phyloP scores from a whole-genome alignment of 2,329 filamentous ascomycete species.

The Mariannaea elegans region DNA sequence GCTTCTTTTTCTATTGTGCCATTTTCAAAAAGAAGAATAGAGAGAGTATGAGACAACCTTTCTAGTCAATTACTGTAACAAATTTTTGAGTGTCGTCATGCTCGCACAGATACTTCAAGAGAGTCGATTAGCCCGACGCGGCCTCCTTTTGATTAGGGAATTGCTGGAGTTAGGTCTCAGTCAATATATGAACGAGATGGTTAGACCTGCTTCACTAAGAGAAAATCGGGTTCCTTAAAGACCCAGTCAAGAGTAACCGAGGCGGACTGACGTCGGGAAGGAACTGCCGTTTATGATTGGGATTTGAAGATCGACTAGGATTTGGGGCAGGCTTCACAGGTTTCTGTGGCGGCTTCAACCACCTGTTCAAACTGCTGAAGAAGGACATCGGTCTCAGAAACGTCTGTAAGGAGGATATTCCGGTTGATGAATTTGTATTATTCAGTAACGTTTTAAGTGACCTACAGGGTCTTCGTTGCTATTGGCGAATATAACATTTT shows the following conservation, averaged over 20 bases:
- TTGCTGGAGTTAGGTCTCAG: background rate
- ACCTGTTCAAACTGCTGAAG: background rate
- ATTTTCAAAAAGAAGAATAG: background rate
- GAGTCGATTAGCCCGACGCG: background rate
- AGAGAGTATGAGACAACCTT: background rate
- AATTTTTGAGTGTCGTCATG: background rate
- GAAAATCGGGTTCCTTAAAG: background rate
- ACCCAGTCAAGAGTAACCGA: background rate
- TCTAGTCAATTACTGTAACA: background rate
- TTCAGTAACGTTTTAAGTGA: no score
- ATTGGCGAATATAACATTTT: background rate
- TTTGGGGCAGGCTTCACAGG: background rate
- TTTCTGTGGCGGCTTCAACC: background rate
- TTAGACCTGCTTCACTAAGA: background rate
- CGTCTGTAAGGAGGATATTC: background rate
- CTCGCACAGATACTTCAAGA: background rate
- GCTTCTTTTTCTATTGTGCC: background rate
- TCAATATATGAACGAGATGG: background rate
- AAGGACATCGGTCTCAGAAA: background rate
- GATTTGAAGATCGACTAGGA: background rate
- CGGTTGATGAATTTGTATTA: background rate
- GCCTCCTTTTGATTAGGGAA: background rate
- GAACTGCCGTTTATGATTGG: background rate
- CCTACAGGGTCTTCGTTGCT: background rate
- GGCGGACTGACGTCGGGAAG: background rate